Conservation (phyloP, 208 protist genomes). For the Tritrichomonas musculus region DNA sequence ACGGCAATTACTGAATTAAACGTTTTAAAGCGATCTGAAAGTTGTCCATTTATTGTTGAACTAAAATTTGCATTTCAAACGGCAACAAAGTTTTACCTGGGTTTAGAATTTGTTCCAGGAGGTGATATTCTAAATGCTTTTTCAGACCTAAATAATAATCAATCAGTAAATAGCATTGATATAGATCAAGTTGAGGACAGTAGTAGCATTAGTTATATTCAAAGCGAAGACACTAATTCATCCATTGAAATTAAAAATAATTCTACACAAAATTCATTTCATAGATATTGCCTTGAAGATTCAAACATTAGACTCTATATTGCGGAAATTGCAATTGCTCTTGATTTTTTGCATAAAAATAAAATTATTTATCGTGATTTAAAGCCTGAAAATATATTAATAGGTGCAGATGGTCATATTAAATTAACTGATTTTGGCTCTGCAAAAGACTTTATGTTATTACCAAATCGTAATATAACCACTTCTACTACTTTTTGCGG, state of each 20-base stretch:
- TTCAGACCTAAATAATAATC: no score
- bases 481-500: conserved; percentile 62
- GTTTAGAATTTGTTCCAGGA: conserved; percentile 58
- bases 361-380: conserved; percentile 59
- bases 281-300: conserved; percentile 51
- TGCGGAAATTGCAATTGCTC: conserved; percentile 56
- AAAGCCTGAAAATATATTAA: no score
- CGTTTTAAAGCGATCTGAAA: conserved; percentile 51
- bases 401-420: no score
- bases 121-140: no score
- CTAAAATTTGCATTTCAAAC: conserved; percentile 61
- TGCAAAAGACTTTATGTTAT: conserved; percentile 54
- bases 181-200: no score
- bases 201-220: no score
- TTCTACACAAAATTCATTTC: conserved; percentile 55
- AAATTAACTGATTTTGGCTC: no score
- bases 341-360: conserved; percentile 54
- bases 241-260: no score
- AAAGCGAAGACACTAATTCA: no score
- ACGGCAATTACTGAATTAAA: conserved; percentile 49
- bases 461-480: conserved; percentile 59
- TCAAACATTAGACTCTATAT: conserved; percentile 52
- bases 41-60: conserved; percentile 57
- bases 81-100: conserved; percentile 57
- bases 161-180: no score